Conservation (phyloP, 768 basidiomycete species). For the Amanita phalloides region DNA sequence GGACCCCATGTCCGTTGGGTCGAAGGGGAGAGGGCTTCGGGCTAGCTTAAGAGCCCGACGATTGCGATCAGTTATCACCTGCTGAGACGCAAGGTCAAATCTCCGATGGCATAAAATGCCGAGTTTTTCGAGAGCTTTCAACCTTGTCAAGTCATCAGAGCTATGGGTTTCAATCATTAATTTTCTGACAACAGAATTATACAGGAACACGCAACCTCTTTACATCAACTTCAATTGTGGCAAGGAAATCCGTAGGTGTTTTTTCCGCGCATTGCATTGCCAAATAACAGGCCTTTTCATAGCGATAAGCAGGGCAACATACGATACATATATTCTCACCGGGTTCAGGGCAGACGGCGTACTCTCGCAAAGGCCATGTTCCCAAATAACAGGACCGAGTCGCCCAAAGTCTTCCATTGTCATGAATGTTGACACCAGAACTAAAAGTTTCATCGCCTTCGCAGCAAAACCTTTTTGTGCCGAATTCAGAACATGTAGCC, state of each 20-base stretch:
- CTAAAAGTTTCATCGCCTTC: conserved; percentile 49
- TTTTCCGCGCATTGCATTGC: conserved; percentile 69
- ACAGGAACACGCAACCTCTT: conserved; percentile 31
- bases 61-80: conserved; percentile 44
- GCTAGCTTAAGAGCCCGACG: conserved; percentile 63
- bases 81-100: conserved; percentile 57
- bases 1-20: conserved; percentile 67
- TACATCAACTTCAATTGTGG: conserved; percentile 42
- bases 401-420: conserved; percentile 35
- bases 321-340: conserved; percentile 18
- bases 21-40: conserved; percentile 63
- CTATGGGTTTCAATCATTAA: conserved; percentile 20
- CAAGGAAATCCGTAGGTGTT: conserved; percentile 33
- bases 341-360: conserved; percentile 34
- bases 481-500: conserved; percentile 28
- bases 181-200: not conserved
- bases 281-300: conserved; percentile 45
- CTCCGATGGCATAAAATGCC: conserved; percentile 54
- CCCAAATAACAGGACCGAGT: conserved; percentile 51
- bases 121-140: conserved; percentile 44
- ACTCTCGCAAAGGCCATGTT: conserved; percentile 31
- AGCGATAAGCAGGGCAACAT: not conserved
- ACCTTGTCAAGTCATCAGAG: conserved; percentile 33
- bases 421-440: conserved; percentile 47
- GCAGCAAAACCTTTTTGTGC: conserved; percentile 33